These are phyloP conservation scores for Penicillium macrosclerotiorum DNA, from an alignment of 495 filamentous ascomycete species.

Conservation along the genomic window DNA sequence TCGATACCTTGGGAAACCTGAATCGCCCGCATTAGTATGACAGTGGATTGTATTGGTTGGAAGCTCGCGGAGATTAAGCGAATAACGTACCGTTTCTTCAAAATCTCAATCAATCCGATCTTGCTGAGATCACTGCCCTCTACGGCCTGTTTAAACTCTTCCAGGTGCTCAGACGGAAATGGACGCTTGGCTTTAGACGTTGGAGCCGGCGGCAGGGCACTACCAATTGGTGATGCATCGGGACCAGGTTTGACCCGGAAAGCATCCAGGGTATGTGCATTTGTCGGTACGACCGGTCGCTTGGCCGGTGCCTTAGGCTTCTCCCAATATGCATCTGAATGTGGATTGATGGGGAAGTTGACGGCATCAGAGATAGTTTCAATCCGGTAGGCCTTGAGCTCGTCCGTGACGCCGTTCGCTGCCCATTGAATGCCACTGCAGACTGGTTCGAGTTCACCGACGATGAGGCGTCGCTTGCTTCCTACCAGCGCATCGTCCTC, in stretches of 20 bases:
- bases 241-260: slow-evolving; percentile 20
- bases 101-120: slow-evolving; percentile 67
- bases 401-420: slow-evolving; percentile 46
- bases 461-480: slow-evolving; percentile 47
- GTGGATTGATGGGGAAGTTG: slow-evolving; percentile 73
- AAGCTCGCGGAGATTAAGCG: too few relatives aligned
- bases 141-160: slow-evolving; percentile 70
- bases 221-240: slow-evolving; percentile 8
- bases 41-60: background rate
- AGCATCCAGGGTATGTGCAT: slow-evolving; percentile 22
- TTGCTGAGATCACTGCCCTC: slow-evolving; percentile 73
- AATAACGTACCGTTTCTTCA: slow-evolving; percentile 60
- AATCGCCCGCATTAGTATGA: slow-evolving; percentile 7
- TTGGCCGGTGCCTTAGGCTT: slow-evolving; percentile 28
- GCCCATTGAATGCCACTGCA: slow-evolving; percentile 84
- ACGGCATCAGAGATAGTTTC: slow-evolving; percentile 63
- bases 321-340: slow-evolving; percentile 78
- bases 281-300: background rate
- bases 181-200: slow-evolving; percentile 32
- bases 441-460: slow-evolving; percentile 70
- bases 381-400: slow-evolving; percentile 58
- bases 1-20: slow-evolving; percentile 69
- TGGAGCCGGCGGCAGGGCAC: slow-evolving; percentile 7
- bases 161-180: slow-evolving; percentile 59
- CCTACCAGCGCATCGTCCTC: slow-evolving; percentile 44